phyloP scores from a whole-genome alignment of 1,284 basidiomycete species.

The Ustilago lituana region DNA sequence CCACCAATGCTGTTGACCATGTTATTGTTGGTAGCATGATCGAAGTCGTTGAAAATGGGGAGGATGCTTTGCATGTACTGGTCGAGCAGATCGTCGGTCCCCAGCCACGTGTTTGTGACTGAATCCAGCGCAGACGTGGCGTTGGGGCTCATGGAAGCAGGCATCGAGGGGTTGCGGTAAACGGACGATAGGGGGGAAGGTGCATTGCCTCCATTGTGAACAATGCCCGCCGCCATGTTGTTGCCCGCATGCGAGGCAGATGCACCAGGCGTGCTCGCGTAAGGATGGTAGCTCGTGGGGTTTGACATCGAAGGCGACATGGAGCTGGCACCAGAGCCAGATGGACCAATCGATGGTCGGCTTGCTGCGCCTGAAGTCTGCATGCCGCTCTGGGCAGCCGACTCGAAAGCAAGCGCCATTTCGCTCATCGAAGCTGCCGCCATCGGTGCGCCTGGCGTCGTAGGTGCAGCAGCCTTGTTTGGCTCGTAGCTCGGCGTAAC shows the following conservation, averaged over 20 bases:
- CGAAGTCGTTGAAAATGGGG: slow-evolving; percentile 50
- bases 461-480: slow-evolving; percentile 1
- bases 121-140: slow-evolving; percentile 19
- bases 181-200: slow-evolving; percentile 21
- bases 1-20: slow-evolving; percentile 33
- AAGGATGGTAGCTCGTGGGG: slow-evolving; percentile 9
- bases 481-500: slow-evolving; percentile 12
- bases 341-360: slow-evolving; percentile 11
- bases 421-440: slow-evolving; percentile 30
- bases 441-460: slow-evolving; percentile 5
- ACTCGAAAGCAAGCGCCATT: slow-evolving; percentile 45
- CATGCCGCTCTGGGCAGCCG: slow-evolving; percentile 27
- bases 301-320: slow-evolving; percentile 10
- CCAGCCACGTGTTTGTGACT: slow-evolving; percentile 39
- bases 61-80: slow-evolving; percentile 50
- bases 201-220: slow-evolving; percentile 11
- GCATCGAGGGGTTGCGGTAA: slow-evolving; percentile 9
- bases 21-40: slow-evolving; percentile 41
- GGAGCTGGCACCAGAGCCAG: background rate
- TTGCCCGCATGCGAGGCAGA: background rate
- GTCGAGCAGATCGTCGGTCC: slow-evolving; percentile 44
- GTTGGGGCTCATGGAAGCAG: slow-evolving; percentile 2
- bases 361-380: slow-evolving; percentile 24
- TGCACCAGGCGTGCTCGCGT: slow-evolving; percentile 5
- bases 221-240: slow-evolving; percentile 9